A percentile compares a stretch with the other conserved stretches of the same genome.
Evolutionary conservation across 2,329 filamentous ascomycete genomes (phyloP).

Genomic region (Chrysoporthe puriensis): DNA sequence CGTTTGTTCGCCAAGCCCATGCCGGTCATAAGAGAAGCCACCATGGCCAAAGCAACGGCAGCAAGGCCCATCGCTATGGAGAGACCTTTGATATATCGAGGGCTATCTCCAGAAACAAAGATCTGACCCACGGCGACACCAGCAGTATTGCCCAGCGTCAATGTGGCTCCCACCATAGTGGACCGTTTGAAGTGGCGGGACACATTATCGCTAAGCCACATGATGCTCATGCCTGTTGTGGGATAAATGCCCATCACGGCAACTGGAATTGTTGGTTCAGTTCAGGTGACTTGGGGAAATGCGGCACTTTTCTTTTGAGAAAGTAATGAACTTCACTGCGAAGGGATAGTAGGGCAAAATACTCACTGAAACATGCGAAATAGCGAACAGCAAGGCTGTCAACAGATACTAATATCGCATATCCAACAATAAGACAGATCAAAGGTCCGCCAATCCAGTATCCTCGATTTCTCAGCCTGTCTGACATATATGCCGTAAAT

Average conservation of each 20-base stretch:
- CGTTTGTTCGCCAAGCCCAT: slow-evolving; percentile 36
- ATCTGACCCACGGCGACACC: slow-evolving; percentile 53
- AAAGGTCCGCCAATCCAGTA: slow-evolving; percentile 34
- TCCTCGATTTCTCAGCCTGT: slow-evolving; percentile 33
- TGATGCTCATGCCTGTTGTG: slow-evolving; percentile 42
- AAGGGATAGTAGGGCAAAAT: not conserved
- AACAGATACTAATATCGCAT: slow-evolving; percentile 36
- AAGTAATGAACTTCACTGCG: no score
- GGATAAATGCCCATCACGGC: slow-evolving; percentile 36
- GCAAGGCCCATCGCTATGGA: slow-evolving; percentile 37
- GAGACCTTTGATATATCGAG: slow-evolving; percentile 38
- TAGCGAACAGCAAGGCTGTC: slow-evolving; percentile 37
- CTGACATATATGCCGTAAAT: slow-evolving; percentile 37
- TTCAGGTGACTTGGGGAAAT: not conserved
- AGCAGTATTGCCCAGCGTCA: slow-evolving; percentile 52
- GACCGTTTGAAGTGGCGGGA: slow-evolving; percentile 53
- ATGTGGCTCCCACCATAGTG: slow-evolving; percentile 48
- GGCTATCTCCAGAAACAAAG: slow-evolving; percentile 39
- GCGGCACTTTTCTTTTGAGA: no score
- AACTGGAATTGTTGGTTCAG: slow-evolving; percentile 24
- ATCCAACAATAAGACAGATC: slow-evolving; percentile 37
- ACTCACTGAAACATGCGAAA: slow-evolving; percentile 33
- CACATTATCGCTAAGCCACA: slow-evolving; percentile 53
- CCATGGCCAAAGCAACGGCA: slow-evolving; percentile 32
- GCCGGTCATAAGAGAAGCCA: slow-evolving; percentile 35